Base-by-base conservation (phyloP, 257 asterid species). In the Solanum tarapatanum region DNA sequence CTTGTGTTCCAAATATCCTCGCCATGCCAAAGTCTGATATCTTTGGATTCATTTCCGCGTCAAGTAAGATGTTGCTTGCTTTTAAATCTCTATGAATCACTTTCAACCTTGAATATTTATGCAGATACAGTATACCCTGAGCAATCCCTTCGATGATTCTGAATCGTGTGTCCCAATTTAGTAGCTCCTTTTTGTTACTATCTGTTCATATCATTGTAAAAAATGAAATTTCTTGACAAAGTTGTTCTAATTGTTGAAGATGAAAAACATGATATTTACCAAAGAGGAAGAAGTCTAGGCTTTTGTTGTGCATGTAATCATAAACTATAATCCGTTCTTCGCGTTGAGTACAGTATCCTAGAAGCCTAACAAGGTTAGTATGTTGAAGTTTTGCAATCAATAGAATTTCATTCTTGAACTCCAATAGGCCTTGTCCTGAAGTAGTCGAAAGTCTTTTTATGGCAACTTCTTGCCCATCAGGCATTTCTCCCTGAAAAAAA, bases 21-120 rank as follows among this genome's bases (percentile, higher is more conserved):
- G 88, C 88, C 70, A 73, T 86, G 33, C 88, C 88, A 75, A 86
- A 86, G 82, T 86, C 88, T 5, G 88, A 86, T 28, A 86, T 86
- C 68, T 86, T 86, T 33, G 88, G 88, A 35, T 86, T 86, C 88
- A 86, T 86, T 32, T 64, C 26, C 24, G 8, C 32, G 8, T 86
- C 88, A 9, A 86, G 83, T 75, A 86, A 86, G 17, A 86, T 86
- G 28, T 86, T 86, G 37, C 88, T 55, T 24, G 60, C 7, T 58
- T 86, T 86, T 37, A 86, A 76, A 55, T 86, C 85, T 86, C 88
- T 73, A 48, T 86, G 88, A 7, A 86, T 75, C 5, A 86, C 70
- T 6, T n/a, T 86, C 72, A 86, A 2, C 72, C 88, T 74, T 32
- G 88, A 86, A 39, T 86, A 73, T 86, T 60, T 73, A n/a, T 75